These are phyloP conservation scores for Didymella glomerata DNA, from an alignment of 2,329 filamentous ascomycete species.

Conservation along the genomic window DNA sequence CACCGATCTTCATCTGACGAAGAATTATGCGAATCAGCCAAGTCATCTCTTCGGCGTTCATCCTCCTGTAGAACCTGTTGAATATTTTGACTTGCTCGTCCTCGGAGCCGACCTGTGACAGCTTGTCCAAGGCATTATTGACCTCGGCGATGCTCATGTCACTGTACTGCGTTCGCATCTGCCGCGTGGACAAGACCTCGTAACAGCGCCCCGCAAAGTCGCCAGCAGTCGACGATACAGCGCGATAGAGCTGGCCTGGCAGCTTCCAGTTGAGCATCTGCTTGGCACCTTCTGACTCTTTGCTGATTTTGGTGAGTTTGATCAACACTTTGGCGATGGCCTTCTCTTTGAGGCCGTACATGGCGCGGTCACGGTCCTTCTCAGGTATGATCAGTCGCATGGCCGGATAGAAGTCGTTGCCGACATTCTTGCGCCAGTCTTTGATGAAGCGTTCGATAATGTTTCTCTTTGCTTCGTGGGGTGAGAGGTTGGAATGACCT, in stretches of 20 bases:
- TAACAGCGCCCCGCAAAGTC: constrained; percentile 92
- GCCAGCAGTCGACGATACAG: constrained; percentile 69
- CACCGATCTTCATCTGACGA: constrained; percentile 77
- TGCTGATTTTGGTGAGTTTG: constrained; percentile 90
- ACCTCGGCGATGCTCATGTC: constrained; percentile 88
- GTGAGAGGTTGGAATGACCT: constrained; percentile 67
- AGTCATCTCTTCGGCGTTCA: constrained; percentile 92
- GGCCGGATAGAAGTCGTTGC: constrained; percentile 91
- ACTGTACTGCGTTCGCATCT: constrained; percentile 76
- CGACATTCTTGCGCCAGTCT: constrained; percentile 87
- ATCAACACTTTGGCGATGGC: constrained; percentile 90
- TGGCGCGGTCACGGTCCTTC: constrained; percentile 88
- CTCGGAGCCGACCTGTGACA: constrained; percentile 79
- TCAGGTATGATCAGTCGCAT: constrained; percentile 90
- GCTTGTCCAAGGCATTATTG: constrained; percentile 81
- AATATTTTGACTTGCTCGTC: constrained; percentile 85
- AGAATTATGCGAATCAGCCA: constrained; percentile 96
- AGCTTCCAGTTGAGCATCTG: constrained; percentile 92
- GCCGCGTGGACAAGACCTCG: constrained; percentile 84
- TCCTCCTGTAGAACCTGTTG: constrained; percentile 82
- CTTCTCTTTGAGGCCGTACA: constrained; percentile 95
- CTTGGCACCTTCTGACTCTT: constrained; percentile 86
- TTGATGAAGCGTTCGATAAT: constrained; percentile 88
- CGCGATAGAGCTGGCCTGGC: constrained; percentile 66
- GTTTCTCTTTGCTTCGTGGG: constrained; percentile 78